Evolutionary conservation across 495 filamentous ascomycete species (phyloP).

Genomic region (Peziza echinospora): DNA sequence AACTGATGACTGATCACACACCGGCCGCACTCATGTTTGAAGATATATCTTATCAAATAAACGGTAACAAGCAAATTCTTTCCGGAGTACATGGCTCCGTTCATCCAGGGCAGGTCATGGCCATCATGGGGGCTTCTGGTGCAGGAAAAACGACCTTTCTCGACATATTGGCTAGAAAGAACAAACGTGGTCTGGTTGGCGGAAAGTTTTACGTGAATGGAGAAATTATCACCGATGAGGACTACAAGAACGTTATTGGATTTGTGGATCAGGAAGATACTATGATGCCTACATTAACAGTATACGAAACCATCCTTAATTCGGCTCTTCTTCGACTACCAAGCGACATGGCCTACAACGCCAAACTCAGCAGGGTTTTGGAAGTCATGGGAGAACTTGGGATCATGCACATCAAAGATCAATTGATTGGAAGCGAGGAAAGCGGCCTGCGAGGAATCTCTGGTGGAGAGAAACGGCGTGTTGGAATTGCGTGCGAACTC

Average conservation of each 20-base stretch:
- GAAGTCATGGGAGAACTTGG: slow-evolving; percentile 93
- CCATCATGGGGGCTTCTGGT: slow-evolving; percentile 95
- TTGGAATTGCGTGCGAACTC: slow-evolving; percentile 91
- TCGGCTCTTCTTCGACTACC: slow-evolving; percentile 80
- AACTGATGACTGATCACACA: slow-evolving; percentile 73
- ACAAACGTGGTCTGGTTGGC: slow-evolving; percentile 60
- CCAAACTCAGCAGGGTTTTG: slow-evolving; percentile 71
- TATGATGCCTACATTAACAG: slow-evolving; percentile 89
- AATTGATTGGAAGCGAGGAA: slow-evolving; percentile 93
- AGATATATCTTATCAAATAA: slow-evolving; percentile 66
- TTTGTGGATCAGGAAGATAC: slow-evolving; percentile 98
- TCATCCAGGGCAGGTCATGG: slow-evolving; percentile 73
- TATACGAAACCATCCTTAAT: slow-evolving; percentile 92
- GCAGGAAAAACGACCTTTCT: slow-evolving; percentile 95
- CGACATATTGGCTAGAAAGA: slow-evolving; percentile 92
- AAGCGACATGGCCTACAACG: slow-evolving; percentile 60
- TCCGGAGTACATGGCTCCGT: slow-evolving; percentile 61
- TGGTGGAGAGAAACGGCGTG: slow-evolving; percentile 85
- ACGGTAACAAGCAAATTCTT: slow-evolving; percentile 61
- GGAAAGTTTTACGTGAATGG: slow-evolving; percentile 91
- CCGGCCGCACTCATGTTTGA: slow-evolving; percentile 76
- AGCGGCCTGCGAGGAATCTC: slow-evolving; percentile 86
- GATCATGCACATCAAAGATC: slow-evolving; percentile 77
- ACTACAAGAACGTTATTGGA: slow-evolving; percentile 77
- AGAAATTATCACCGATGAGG: slow-evolving; percentile 61